phyloP scores from a whole-genome alignment of 2,329 filamentous ascomycete species.

The Simplicillium aogashimaense region DNA sequence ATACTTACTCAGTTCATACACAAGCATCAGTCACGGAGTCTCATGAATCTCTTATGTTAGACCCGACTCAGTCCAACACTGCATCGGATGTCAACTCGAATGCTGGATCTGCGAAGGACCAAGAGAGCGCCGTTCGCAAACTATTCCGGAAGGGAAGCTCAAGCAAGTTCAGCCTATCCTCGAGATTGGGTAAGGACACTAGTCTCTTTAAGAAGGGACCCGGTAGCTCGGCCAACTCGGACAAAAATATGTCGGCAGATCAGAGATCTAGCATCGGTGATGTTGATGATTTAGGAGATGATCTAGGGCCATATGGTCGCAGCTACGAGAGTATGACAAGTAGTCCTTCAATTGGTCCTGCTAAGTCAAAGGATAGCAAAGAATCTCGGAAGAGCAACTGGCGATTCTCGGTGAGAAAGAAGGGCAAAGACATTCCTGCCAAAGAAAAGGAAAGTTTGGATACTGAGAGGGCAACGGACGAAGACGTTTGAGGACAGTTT shows the following conservation, averaged over 20 bases:
- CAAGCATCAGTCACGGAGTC: constrained; percentile 50
- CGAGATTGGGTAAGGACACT: constrained; percentile 43
- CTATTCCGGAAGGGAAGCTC: constrained; percentile 57
- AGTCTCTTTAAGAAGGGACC: constrained; percentile 49
- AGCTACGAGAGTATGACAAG: constrained; percentile 47
- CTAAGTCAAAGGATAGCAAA: constrained; percentile 33
- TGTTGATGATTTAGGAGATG: constrained; percentile 40
- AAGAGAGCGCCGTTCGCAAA: constrained; percentile 49
- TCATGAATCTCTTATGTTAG: constrained; percentile 46
- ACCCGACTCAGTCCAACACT: constrained; percentile 45
- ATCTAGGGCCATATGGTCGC: constrained; percentile 27
- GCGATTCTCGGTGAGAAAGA: constrained; percentile 52
- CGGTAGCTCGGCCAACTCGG: constrained; percentile 46
- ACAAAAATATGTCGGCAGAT: constrained; percentile 44
- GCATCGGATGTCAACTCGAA: constrained; percentile 40
- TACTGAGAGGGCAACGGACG: constrained; percentile 28
- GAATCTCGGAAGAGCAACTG: constrained; percentile 40
- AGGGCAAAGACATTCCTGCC: constrained; percentile 35
- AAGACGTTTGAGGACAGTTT: constrained; percentile 9
- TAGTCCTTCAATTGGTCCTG: constrained; percentile 45
- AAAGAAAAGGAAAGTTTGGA: constrained; percentile 44
- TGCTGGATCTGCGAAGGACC: constrained; percentile 32
- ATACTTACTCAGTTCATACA: constrained; percentile 47
- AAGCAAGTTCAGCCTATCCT: constrained; percentile 54
- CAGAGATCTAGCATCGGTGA: constrained; percentile 48